A percentile compares a stretch with the other conserved stretches of the same genome.
phyloP scores from a whole-genome alignment of 1,284 basidiomycete genomes.

The Leccinum pallidistipes region DNA sequence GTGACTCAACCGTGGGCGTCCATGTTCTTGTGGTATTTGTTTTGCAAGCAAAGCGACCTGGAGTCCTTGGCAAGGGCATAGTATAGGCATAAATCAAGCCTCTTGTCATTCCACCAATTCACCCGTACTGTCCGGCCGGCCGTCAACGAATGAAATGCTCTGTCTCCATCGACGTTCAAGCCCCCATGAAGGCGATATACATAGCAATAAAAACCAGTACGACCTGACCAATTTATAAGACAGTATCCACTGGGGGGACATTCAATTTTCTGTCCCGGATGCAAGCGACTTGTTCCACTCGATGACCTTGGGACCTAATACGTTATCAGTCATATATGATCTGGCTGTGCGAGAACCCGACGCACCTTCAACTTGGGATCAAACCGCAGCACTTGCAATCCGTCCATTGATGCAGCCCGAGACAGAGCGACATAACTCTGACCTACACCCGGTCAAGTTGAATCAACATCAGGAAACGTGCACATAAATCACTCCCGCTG shows the following conservation, averaged over 20 bases:
- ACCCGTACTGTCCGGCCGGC: background rate
- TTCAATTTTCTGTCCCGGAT: background rate
- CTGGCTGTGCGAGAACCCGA: background rate
- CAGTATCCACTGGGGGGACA: no score
- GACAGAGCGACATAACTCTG: constrained; percentile 86
- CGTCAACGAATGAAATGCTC: background rate
- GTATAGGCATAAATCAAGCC: background rate
- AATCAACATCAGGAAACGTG: background rate
- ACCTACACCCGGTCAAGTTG: constrained; percentile 38
- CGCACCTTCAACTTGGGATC: constrained; percentile 59
- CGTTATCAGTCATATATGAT: background rate
- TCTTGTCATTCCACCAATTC: background rate
- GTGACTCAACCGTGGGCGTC: no score
- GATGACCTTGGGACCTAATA: constrained; percentile 48
- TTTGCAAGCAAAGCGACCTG: background rate
- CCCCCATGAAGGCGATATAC: background rate
- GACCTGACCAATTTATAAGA: background rate
- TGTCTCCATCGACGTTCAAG: background rate
- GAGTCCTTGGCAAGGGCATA: background rate
- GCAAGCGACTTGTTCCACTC: constrained; percentile 43
- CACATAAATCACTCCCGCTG: background rate
- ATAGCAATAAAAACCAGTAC: background rate
- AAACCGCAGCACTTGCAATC: constrained; percentile 79
- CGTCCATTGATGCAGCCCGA: constrained; percentile 76
- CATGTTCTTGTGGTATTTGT: no score